Conservation (phyloP, 345 rosid species). For the Balakata baccata region DNA sequence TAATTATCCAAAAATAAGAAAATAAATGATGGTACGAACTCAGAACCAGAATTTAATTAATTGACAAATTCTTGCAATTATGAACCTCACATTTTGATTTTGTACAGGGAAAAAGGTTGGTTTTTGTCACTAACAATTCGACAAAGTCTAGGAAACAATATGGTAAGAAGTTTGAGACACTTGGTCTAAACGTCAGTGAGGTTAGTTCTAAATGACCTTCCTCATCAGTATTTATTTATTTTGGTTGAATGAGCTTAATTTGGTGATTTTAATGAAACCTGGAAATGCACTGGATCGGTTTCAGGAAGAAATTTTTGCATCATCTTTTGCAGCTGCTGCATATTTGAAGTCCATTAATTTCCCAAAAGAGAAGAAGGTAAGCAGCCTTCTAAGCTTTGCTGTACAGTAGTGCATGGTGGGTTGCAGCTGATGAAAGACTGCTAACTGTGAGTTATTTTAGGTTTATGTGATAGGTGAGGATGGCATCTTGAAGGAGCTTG, state of each 20-base stretch:
- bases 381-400: no score
- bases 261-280: not conserved
- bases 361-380: constrained; percentile 88
- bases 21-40: no score
- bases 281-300: not conserved
- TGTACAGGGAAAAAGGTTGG: constrained; percentile 79
- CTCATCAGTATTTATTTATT: not conserved
- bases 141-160: constrained; percentile 97
- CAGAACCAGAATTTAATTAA: no score
- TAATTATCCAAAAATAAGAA: no score
- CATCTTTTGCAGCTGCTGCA: constrained; percentile 94
- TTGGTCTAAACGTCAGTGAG: constrained; percentile 78
- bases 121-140: constrained; percentile 93
- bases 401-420: not conserved
- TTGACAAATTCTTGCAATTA: no score
- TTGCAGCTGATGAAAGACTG: constrained; percentile 12
- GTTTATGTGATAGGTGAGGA: constrained; percentile 95
- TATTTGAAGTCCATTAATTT: constrained; percentile 80
- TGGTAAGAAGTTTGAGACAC: constrained; percentile 89
- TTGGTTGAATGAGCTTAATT: not conserved
- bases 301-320: constrained; percentile 94
- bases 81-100: no score
- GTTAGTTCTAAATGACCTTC: constrained; percentile 31
- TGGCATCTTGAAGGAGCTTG: constrained; percentile 97
- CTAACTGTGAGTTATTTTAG: constrained; percentile 35